Base-by-base conservation (phyloP, 2,329 filamentous ascomycete genomes). In the Onygenales sp. region DNA sequence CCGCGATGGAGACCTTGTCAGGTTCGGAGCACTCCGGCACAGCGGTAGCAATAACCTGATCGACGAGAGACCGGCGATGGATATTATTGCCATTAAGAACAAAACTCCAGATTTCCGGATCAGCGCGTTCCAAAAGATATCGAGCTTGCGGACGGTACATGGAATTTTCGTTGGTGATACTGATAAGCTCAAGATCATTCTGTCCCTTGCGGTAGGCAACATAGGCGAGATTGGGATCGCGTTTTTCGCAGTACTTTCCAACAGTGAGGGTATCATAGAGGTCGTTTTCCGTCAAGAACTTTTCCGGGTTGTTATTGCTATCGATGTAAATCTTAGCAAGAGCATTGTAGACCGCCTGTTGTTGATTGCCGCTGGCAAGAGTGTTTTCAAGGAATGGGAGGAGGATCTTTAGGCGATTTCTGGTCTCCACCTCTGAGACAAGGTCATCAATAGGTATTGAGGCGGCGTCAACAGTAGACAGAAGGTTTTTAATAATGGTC, bases 321-420 rank as follows among this genome's bases (percentile, higher is more conserved):
- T 98, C 93, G 55, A 98, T 98, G 75, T 98, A 98, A 62, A 98
- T 98, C 82, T 98, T 98, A 50, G 93, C 93, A 33, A 98, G 80
- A 6, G 93, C 94, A 61, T 98, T 97, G 79, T 87, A 97, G 14
- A 98, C 88, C 44, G 92, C 94, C 69, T 95, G 90, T 71, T 98
- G 91, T 70, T 95, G 87, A 74, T 95, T 96, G 44, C 93, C 93
- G 50, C 85, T 82, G 49, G 89, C 85, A 47, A 98, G 77, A 8
- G 90, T 95, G 54, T 87, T 84, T 77, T 98, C 94, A 5, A 98
- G 82, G 85, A 98, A 98, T 14, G 93, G 93, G 54, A 98, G 75
- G 38, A 98, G 80, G 52, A 98, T 80, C 83, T 98, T 98, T 56
- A 98, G 81, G 33, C 93, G 85, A 72, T 98, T 98, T 60, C 94